These are phyloP conservation scores for Ajuga reptans DNA, from an alignment of 305 asterid genomes.

Conservation along the genomic window DNA sequence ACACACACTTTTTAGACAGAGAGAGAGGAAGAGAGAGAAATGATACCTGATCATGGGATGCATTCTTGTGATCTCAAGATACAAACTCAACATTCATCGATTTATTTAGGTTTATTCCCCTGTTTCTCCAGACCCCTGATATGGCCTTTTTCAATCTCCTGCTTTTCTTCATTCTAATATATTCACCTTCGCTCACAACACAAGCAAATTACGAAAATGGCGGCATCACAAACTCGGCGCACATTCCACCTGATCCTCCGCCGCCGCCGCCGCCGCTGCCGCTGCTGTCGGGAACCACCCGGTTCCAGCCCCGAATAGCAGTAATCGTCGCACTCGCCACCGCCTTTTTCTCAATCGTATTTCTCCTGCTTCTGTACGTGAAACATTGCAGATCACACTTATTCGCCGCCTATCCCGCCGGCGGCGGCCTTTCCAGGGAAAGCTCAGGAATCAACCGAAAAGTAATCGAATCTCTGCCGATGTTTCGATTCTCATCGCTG, in stretches of 20 bases:
- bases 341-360: conserved; percentile 35
- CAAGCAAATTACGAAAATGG: background rate
- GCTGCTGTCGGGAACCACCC: background rate
- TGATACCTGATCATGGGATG: conserved; percentile 6
- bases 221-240: background rate
- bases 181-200: background rate
- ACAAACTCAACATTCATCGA: too few species aligned
- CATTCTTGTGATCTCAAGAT: background rate
- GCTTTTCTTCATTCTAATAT: background rate
- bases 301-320: conserved; percentile 37
- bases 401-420: background rate
- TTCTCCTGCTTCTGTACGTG: conserved; percentile 42
- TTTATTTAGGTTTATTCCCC: background rate
- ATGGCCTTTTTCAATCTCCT: conserved; percentile 30
- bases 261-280: background rate
- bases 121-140: conserved; percentile 14
- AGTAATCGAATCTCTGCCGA: conserved; percentile 46
- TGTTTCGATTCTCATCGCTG: conserved; percentile 48
- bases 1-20: too few species aligned
- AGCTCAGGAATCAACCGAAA: conserved; percentile 52
- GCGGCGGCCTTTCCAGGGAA: conserved; percentile 13
- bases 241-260: background rate
- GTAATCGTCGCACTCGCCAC: conserved; percentile 38
- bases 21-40: too few species aligned
- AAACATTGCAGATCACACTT: conserved; percentile 38